phyloP scores from a whole-genome alignment of 345 rosid genomes.

The Eucalyptus leucophloia region DNA sequence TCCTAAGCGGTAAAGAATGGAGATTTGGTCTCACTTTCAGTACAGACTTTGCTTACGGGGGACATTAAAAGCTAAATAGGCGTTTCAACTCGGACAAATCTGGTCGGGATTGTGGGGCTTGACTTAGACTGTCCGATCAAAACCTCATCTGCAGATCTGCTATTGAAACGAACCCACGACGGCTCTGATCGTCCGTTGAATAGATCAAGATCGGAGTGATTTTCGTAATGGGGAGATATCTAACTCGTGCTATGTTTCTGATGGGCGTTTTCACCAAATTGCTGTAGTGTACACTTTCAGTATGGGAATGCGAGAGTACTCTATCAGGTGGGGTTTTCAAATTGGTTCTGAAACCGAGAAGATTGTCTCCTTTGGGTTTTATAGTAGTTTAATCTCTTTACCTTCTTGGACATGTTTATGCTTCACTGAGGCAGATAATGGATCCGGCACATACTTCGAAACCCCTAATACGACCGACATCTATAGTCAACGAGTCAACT shows the following conservation, averaged over 20 bases:
- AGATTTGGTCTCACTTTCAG: background rate
- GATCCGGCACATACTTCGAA: rapidly evolving
- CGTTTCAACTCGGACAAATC: background rate
- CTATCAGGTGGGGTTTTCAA: background rate
- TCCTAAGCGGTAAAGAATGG: background rate
- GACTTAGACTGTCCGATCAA: background rate
- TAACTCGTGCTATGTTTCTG: background rate
- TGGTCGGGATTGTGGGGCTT: background rate
- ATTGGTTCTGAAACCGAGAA: background rate
- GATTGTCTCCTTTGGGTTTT: background rate
- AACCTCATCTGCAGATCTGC: background rate
- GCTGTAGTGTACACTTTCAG: background rate
- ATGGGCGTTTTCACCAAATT: background rate
- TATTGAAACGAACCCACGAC: background rate
- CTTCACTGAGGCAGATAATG: background rate
- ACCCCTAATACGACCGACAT: rapidly evolving
- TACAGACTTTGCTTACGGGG: background rate
- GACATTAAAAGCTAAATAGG: background rate
- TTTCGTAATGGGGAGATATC: background rate
- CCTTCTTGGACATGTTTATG: background rate
- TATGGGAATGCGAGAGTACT: background rate
- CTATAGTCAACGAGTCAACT: background rate
- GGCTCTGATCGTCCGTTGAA: background rate
- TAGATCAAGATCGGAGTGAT: background rate
- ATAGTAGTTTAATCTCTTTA: background rate